A percentile compares a stretch with the other conserved stretches of the same genome.
These are phyloP conservation scores for Heliocybe sulcata DNA, from an alignment of 1,284 basidiomycete species.

Conservation along the genomic window DNA sequence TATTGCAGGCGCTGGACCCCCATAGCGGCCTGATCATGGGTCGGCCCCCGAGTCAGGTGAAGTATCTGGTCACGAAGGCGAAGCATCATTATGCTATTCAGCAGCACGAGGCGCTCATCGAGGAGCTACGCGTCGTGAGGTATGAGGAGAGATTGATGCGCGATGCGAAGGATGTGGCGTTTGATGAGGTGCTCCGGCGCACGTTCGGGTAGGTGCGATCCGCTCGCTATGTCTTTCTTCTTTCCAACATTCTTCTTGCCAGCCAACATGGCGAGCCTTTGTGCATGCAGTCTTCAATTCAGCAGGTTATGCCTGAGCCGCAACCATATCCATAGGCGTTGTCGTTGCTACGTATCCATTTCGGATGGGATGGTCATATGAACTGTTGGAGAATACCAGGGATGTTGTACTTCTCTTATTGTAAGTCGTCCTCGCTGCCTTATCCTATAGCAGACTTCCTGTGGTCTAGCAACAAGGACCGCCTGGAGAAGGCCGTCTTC, in stretches of 20 bases:
- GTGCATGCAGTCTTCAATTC: background rate
- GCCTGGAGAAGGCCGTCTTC: no score
- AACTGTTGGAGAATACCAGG: background rate
- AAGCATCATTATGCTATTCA: slow-evolving; percentile 57
- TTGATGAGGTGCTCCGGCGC: slow-evolving; percentile 42
- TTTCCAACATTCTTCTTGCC: background rate
- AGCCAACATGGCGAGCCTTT: background rate
- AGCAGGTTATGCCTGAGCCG: background rate
- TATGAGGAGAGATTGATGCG: slow-evolving; percentile 43
- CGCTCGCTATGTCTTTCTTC: background rate
- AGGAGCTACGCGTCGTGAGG: slow-evolving; percentile 52
- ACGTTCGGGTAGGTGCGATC: slow-evolving; percentile 43
- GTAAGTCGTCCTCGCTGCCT: no score
- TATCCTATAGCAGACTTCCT: no score
- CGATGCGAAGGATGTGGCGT: slow-evolving; percentile 45
- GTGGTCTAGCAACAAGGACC: no score
- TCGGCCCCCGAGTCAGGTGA: slow-evolving; percentile 51
- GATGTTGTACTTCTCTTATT: background rate
- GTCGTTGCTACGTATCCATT: background rate
- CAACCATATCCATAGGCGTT: background rate
- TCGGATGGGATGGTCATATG: no score
- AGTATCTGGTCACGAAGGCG: slow-evolving; percentile 75
- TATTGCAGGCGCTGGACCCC: slow-evolving; percentile 40
- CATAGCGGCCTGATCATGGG: slow-evolving; percentile 52
- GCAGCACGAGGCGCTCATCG: slow-evolving; percentile 52